Evolutionary conservation across 1,284 basidiomycete genomes (phyloP), one percentile per base, ranked within the genome.

Genomic region (Filobasidium uniguttulatum): DNA sequence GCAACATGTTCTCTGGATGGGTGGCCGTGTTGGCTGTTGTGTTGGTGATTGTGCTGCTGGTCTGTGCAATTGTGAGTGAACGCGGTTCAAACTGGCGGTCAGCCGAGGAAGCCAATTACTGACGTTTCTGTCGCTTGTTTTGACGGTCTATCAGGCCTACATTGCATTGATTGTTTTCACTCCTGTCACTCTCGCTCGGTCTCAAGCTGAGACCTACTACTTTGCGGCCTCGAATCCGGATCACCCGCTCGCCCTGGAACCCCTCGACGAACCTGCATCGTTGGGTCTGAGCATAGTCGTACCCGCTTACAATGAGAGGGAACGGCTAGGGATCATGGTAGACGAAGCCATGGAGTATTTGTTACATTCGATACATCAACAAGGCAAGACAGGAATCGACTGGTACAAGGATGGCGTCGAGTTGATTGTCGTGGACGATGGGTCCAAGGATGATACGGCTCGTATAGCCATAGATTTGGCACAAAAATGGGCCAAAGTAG

Each of bases 361-460:
- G 19, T 3, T 52, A 10, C 29, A 44, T 4, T 40, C 26, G 36
- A 10, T 28, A 3, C 29, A 26, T 20, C 45, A 33, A 22, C 14
- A 14, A 17, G 26, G 46, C 25, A 36, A 36, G 25, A 51, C 53
- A 6, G 48, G 2, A 77, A 63, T n/a, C 9, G 40, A 22, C 6
- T 33, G 41, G 37, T 45, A 46, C 22, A 44, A 17, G 26, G 36
- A 48, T 10, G 56, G 55, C 3, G 54, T 54, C 5, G 90, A 94
- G 64, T 75, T 96, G 35, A 59, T 96, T 57, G 77, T 96, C 48
- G 79, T 96, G 19, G 89, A 94, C 66, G 90, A 96, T 65, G 90
- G 90, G 3, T 85, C 82, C 26, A 72, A 70, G 22, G 90, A 96
- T 66, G 75, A 67, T 14, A 96, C 90, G 0, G 73, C 78, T 0